A percentile compares a stretch with the other conserved stretches of the same genome.
Conservation (phyloP, 352 stramenopile species). For the Pythium grandisporangium region DNA sequence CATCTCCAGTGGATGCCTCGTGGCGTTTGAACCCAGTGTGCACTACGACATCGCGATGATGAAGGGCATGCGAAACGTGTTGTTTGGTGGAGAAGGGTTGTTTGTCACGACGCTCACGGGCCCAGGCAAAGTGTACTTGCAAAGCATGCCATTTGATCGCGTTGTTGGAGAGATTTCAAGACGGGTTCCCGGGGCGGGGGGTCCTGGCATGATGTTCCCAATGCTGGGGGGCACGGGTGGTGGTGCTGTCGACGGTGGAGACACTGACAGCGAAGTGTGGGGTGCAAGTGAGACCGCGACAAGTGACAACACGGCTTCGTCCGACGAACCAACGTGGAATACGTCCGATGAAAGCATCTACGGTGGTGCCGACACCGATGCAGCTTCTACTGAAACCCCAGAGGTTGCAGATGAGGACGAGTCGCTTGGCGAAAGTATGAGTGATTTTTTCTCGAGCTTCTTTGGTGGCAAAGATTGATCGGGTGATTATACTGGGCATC, state of each 20-base stretch:
- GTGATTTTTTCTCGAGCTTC: conserved; percentile 52
- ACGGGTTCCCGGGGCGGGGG: conserved; percentile 68
- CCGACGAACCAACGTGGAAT: conserved; percentile 16
- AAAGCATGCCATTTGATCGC: conserved; percentile 88
- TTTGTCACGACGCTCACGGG: conserved; percentile 92
- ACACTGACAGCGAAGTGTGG: too few relatives aligned
- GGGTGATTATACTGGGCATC: too few relatives aligned
- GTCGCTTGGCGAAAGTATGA: conserved; percentile 23
- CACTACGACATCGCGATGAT: conserved; percentile 90
- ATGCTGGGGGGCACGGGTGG: conserved; percentile 69
- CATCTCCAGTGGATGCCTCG: conserved; percentile 88
- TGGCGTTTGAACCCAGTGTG: conserved; percentile 84
- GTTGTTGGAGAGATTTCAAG: conserved; percentile 90
- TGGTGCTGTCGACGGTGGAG: too few relatives aligned
- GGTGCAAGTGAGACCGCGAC: conserved; percentile 15
- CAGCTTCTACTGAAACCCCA: conserved; percentile 1
- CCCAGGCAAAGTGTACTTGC: conserved; percentile 86
- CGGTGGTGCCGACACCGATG: conserved; percentile 5
- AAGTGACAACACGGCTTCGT: background rate
- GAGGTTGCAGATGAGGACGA: conserved; percentile 13
- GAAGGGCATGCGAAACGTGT: conserved; percentile 90
- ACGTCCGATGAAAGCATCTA: conserved; percentile 36
- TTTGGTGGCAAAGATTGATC: conserved; percentile 21
- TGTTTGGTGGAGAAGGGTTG: conserved; percentile 92
- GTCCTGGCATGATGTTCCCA: conserved; percentile 83